Evolutionary conservation across 192 early-diverging fungal genomes (phyloP).

Genomic region (Gigaspora rosea): DNA sequence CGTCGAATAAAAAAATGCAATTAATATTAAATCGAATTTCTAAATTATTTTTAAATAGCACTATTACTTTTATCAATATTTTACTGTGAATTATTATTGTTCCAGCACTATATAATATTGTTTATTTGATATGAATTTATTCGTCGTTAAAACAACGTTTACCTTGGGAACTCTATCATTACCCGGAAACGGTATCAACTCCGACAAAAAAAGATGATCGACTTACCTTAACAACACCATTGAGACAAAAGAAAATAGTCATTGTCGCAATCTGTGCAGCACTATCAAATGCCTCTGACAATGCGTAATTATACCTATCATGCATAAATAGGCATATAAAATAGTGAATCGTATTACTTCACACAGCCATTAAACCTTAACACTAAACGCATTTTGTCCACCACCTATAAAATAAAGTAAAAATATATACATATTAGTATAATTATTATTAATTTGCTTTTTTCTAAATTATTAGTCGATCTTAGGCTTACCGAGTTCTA

Average conservation of each 20-base stretch:
- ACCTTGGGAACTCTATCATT: not conserved
- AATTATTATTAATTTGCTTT: not conserved
- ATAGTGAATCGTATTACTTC: not conserved
- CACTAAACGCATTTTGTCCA: not conserved
- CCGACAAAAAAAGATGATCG: too few relatives aligned
- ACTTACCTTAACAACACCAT: conserved; percentile 43
- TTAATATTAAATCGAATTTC: too few relatives aligned
- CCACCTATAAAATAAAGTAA: not conserved
- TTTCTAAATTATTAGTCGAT: not conserved
- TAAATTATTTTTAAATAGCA: too few relatives aligned
- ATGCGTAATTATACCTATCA: conserved; percentile 63
- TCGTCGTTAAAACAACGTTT: conserved; percentile 9
- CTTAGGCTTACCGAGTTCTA: not conserved
- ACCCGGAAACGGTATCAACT: not conserved
- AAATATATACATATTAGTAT: not conserved
- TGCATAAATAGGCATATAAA: not conserved
- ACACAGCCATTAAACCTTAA: not conserved
- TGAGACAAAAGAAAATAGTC: conserved; percentile 53
- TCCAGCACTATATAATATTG: too few relatives aligned
- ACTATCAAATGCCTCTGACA: conserved; percentile 64
- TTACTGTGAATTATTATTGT: too few relatives aligned
- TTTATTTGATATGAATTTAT: too few relatives aligned
- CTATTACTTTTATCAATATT: too few relatives aligned
- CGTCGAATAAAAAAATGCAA: too few relatives aligned
- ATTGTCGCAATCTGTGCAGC: conserved; percentile 50